Evolutionary conservation across 176 grass and related monocot species (phyloP).

Genomic region (Oryza brachyantha): DNA sequence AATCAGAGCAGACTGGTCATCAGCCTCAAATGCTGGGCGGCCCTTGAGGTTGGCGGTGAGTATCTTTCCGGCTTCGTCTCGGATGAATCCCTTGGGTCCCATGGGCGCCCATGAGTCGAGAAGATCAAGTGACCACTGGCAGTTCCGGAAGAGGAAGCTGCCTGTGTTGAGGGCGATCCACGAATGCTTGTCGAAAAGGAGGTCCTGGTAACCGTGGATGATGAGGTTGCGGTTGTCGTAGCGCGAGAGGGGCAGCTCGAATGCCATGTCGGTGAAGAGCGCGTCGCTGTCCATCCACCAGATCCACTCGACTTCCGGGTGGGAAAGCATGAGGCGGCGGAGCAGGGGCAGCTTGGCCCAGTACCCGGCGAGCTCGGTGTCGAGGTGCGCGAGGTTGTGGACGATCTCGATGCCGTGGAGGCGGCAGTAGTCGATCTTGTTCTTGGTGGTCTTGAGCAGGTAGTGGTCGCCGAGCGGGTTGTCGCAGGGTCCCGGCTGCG

Average conservation of each 20-base stretch:
- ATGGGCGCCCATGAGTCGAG: slow-evolving; percentile 86
- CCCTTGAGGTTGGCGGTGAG: slow-evolving; percentile 78
- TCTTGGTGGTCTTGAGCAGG: slow-evolving; percentile 83
- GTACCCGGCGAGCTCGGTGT: slow-evolving; percentile 83
- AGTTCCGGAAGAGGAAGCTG: slow-evolving; percentile 85
- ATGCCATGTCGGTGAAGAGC: slow-evolving; percentile 96
- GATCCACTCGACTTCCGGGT: slow-evolving; percentile 95
- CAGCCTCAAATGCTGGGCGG: slow-evolving; percentile 80
- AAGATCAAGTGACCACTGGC: slow-evolving; percentile 88
- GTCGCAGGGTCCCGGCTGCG: slow-evolving; percentile 84
- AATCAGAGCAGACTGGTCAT: slow-evolving; percentile 92
- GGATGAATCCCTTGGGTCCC: slow-evolving; percentile 75
- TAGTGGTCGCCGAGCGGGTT: slow-evolving; percentile 88
- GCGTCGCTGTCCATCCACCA: slow-evolving; percentile 99
- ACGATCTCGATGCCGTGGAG: slow-evolving; percentile 86
- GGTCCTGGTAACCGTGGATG: slow-evolving; percentile 88
- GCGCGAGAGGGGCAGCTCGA: slow-evolving; percentile 65
- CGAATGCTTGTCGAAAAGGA: slow-evolving; percentile 75
- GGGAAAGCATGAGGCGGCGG: slow-evolving; percentile 77
- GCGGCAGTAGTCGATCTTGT: slow-evolving; percentile 96
- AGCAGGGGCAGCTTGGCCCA: slow-evolving; percentile 92
- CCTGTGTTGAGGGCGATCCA: slow-evolving; percentile 94
- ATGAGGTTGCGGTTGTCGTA: slow-evolving; percentile 75
- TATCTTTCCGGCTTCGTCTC: slow-evolving; percentile 66
- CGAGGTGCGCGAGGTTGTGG: slow-evolving; percentile 90